These are phyloP conservation scores for Xylaria sp. DNA, from an alignment of 2,329 filamentous ascomycete genomes.

Conservation along the genomic window DNA sequence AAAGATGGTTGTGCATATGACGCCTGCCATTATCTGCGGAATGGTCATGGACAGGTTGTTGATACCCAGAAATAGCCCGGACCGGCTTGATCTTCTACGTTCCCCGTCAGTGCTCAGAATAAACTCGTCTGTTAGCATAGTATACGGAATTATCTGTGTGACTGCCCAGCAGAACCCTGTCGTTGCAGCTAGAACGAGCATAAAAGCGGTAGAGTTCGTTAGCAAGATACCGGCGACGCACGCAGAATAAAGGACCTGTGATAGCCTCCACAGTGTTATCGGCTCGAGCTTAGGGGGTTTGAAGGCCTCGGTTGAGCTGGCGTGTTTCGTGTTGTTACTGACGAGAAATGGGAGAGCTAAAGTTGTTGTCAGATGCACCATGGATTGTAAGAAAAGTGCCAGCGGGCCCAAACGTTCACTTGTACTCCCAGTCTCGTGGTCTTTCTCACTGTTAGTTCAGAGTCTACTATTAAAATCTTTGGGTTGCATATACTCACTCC, in stretches of 20 bases:
- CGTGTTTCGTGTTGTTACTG: not conserved
- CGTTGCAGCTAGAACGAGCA: not conserved
- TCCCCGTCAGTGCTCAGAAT: not conserved
- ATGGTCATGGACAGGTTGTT: slow-evolving; percentile 14
- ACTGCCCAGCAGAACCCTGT: slow-evolving; percentile 1
- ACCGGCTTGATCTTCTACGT: not conserved
- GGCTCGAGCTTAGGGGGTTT: not conserved
- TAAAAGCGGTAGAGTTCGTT: not conserved
- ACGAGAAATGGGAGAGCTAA: slow-evolving; percentile 13
- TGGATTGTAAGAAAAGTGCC: slow-evolving; percentile 22
- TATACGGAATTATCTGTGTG: slow-evolving; percentile 7
- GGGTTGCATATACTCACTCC: not conserved
- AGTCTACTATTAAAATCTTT: not conserved
- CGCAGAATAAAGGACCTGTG: slow-evolving; percentile 2
- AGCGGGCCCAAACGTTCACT: slow-evolving; percentile 13
- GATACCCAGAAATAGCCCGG: slow-evolving; percentile 5
- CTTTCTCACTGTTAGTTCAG: not conserved
- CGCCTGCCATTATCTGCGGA: slow-evolving; percentile 1
- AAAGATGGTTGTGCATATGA: slow-evolving; percentile 11
- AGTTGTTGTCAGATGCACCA: slow-evolving; percentile 18
- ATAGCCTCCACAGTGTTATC: slow-evolving; percentile 6
- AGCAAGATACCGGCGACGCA: not conserved
- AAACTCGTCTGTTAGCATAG: slow-evolving; percentile 4
- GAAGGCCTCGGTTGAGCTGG: not conserved
- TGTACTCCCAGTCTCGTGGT: not conserved